Conservation (phyloP, 129 eudicot genomes). For the Scalesia atractyloides region DNA sequence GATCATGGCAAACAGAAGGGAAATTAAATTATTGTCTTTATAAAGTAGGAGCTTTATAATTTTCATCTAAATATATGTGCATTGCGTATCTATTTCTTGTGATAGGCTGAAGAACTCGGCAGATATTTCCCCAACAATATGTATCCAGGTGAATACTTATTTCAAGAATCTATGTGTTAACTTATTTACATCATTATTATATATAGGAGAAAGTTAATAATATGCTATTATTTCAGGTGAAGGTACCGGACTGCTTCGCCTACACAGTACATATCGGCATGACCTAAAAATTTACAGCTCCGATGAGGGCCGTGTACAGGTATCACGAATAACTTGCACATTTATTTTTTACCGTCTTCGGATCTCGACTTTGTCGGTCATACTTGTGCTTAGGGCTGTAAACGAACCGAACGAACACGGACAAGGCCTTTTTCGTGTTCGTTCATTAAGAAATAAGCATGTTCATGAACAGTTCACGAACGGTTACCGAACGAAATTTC, state of each 20-base stretch:
- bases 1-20: constrained; percentile 5
- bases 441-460: no score
- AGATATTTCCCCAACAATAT: constrained; percentile 92
- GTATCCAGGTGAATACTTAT: constrained; percentile 75
- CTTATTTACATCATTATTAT: neutral
- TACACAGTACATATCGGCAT: constrained; percentile 98
- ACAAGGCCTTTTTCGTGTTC: no score
- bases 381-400: no score
- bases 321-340: constrained; percentile 18
- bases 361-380: no score
- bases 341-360: neutral
- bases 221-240: constrained; percentile 60
- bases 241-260: constrained; percentile 98
- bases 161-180: constrained; percentile 4
- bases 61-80: neutral
- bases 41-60: constrained; percentile 15
- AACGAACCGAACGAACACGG: no score
- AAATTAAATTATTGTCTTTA: constrained; percentile 4
- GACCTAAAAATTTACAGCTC: constrained; percentile 98
- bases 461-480: no score
- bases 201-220: neutral
- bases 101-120: constrained; percentile 99
- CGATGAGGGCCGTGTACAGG: constrained; percentile 99
- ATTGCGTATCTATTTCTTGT: constrained; percentile 18
- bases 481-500: no score